These are phyloP conservation scores for Curvularia sp. DNA, from an alignment of 2,329 filamentous ascomycete genomes.

Conservation along the genomic window DNA sequence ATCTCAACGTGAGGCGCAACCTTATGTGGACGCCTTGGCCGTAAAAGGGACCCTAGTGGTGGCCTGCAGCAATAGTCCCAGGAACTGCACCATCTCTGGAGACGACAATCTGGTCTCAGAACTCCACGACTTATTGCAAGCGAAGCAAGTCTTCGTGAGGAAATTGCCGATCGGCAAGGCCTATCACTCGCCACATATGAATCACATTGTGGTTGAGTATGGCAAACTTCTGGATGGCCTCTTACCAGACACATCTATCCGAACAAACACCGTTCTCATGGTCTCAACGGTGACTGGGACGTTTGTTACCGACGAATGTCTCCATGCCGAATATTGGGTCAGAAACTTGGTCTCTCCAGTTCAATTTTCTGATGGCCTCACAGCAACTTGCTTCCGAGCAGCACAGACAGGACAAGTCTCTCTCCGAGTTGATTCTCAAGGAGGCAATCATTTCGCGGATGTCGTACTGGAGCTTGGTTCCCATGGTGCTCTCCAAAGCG, in stretches of 20 bases:
- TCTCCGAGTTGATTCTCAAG: conserved; percentile 7
- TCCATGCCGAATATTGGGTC: conserved; percentile 11
- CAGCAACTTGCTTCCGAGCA: neutral
- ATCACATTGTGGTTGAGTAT: conserved; percentile 11
- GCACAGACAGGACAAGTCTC: conserved; percentile 4
- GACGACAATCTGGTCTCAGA: conserved; percentile 56
- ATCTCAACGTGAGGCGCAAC: neutral
- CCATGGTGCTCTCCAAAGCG: conserved; percentile 53
- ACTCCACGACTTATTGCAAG: conserved; percentile 25
- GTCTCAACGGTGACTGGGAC: conserved; percentile 5
- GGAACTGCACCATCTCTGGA: conserved; percentile 13
- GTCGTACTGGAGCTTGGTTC: conserved; percentile 54
- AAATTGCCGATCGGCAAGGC: conserved; percentile 48
- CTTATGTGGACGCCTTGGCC: neutral
- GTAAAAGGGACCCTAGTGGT: conserved; percentile 4
- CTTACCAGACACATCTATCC: neutral
- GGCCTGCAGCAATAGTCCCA: conserved; percentile 4
- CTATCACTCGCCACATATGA: conserved; percentile 50
- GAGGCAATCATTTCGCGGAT: neutral
- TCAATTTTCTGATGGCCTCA: conserved; percentile 1
- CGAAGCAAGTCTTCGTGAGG: conserved; percentile 20
- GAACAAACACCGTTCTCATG: neutral
- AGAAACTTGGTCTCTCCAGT: conserved; percentile 14
- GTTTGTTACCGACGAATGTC: neutral
- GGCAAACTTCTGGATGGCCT: neutral